These are phyloP conservation scores for Eugenia klotzschiana DNA, from an alignment of 441 rosid species.

Conservation along the genomic window DNA sequence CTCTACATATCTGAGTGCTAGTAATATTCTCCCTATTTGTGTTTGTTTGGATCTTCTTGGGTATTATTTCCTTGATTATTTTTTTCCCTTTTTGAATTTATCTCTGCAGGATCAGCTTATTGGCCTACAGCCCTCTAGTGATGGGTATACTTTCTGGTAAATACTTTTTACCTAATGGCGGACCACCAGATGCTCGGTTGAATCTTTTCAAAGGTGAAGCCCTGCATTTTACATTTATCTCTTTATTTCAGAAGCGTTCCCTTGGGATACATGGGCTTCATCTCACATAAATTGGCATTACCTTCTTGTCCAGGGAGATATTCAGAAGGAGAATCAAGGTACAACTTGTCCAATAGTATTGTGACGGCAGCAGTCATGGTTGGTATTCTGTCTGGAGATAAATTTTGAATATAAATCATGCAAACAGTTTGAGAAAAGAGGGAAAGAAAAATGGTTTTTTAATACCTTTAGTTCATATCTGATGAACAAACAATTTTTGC, in stretches of 20 bases:
- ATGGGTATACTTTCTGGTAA: slow-evolving; percentile 68
- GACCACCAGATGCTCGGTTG: slow-evolving; percentile 37
- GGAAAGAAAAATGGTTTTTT: not conserved
- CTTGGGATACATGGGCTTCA: not conserved
- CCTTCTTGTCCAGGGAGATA: slow-evolving; percentile 28
- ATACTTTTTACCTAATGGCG: slow-evolving; percentile 33
- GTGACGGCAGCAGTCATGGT: slow-evolving; percentile 30
- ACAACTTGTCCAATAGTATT: slow-evolving; percentile 22
- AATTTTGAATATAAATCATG: not conserved
- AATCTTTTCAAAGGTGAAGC: slow-evolving; percentile 39
- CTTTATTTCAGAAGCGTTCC: not conserved
- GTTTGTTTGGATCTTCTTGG: not conserved
- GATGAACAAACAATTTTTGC: not conserved
- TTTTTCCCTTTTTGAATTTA: not conserved
- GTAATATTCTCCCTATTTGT: not conserved
- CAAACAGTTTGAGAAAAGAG: not conserved
- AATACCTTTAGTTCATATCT: not conserved
- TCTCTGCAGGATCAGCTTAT: slow-evolving; percentile 23
- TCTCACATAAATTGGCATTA: not conserved
- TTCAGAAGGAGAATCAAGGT: slow-evolving; percentile 48
- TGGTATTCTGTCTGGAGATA: not conserved
- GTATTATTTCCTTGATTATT: not conserved
- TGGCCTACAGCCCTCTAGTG: slow-evolving; percentile 55
- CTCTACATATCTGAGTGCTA: not conserved
- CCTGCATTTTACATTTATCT: not conserved